Conservation (phyloP, 305 asterid genomes). For the Nicotiana rustica region DNA sequence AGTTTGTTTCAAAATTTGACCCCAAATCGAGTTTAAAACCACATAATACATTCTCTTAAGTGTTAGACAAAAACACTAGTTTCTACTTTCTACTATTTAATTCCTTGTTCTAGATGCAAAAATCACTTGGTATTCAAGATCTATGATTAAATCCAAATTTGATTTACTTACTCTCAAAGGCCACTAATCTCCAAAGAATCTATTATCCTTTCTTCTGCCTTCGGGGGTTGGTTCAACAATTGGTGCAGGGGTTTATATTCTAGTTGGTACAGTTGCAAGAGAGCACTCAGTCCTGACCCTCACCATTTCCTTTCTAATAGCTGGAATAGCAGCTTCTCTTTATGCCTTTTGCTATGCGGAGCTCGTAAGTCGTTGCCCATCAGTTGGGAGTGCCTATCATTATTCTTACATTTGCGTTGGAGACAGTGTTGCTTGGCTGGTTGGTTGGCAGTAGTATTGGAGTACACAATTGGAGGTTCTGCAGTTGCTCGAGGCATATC, state of each 20-base stretch:
- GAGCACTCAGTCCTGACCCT: conserved; percentile 98
- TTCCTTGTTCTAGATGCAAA: no score
- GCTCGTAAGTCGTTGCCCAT: conserved; percentile 93
- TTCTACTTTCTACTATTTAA: no score
- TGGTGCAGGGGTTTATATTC: conserved; percentile 97
- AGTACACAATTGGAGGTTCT: conserved; percentile 94
- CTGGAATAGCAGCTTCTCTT: conserved; percentile 97
- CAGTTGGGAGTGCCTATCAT: conserved; percentile 99
- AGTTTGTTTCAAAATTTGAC: no score
- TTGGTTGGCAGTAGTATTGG: conserved; percentile 95
- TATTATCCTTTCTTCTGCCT: neutral
- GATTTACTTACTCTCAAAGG: neutral
- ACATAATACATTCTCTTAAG: no score
- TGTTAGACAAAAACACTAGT: no score
- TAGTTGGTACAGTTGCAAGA: conserved; percentile 96
- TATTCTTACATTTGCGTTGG: conserved; percentile 95
- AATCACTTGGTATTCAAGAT: no score
- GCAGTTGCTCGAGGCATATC: conserved; percentile 99
- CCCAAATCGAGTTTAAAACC: no score
- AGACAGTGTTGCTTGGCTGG: conserved; percentile 96
- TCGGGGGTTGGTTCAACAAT: conserved; percentile 95
- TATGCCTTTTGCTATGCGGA: conserved; percentile 98
- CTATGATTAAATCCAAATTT: no score
- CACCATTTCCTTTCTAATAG: conserved; percentile 84
- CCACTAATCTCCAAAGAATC: neutral